Conservation (phyloP, 768 basidiomycete species). For the Sarcodon sp. region DNA sequence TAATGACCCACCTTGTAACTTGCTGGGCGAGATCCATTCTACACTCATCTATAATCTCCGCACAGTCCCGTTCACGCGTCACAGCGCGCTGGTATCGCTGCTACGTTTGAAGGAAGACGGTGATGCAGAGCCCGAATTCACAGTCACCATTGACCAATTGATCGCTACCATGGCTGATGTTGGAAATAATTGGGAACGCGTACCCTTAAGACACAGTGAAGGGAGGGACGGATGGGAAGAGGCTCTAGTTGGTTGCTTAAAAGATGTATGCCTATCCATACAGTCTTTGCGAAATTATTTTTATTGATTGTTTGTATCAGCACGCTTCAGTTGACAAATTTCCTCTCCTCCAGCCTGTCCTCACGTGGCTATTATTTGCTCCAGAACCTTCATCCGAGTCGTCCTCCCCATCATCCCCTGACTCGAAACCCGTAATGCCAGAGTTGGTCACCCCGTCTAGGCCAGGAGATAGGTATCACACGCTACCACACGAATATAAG, state of each 20-base stretch:
- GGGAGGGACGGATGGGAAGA: conserved; percentile 87
- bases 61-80: conserved; percentile 68
- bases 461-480: conserved; percentile 60
- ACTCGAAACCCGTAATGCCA: conserved; percentile 29
- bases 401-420: conserved; percentile 29
- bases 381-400: conserved; percentile 38
- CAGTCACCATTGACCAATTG: conserved; percentile 50
- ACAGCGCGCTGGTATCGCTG: conserved; percentile 63
- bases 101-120: conserved; percentile 29
- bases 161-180: conserved; percentile 61
- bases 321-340: conserved; percentile 65
- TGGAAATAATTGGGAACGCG: conserved; percentile 81
- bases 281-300: not conserved
- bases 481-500: conserved; percentile 65
- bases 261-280: conserved; percentile 55
- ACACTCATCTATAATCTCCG: conserved; percentile 80
- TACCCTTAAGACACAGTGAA: conserved; percentile 60
- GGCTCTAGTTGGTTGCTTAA: conserved; percentile 75
- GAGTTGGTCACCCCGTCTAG: conserved; percentile 28
- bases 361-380: conserved; percentile 64
- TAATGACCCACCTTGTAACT: conserved; percentile 52
- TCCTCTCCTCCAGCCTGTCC: conserved; percentile 55
- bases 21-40: conserved; percentile 84
- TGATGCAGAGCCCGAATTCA: conserved; percentile 31
- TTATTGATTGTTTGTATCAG: conserved; percentile 22